These are phyloP conservation scores for Marchantia paleacea DNA, from an alignment of 225 moss, liverwort and hornwort species.

Conservation along the genomic window DNA sequence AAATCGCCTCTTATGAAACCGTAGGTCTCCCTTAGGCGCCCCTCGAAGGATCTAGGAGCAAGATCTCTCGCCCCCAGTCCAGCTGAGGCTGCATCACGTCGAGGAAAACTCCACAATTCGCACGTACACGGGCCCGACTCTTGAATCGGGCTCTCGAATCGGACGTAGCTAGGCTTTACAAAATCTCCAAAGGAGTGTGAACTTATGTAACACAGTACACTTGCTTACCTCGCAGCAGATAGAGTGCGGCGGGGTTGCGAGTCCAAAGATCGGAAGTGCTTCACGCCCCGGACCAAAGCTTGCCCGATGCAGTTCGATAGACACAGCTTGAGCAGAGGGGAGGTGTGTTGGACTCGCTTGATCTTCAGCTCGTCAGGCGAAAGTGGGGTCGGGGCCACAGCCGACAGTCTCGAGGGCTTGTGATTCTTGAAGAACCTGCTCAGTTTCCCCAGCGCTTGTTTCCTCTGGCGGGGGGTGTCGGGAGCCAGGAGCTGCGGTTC, in stretches of 20 bases:
- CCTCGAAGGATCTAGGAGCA: neutral
- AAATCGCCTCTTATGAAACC: neutral
- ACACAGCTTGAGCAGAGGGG: conserved; percentile 35
- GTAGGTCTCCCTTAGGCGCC: neutral
- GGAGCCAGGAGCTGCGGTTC: neutral
- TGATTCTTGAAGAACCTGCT: conserved; percentile 28
- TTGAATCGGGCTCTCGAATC: neutral
- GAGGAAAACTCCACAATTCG: neutral
- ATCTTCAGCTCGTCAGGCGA: conserved; percentile 21
- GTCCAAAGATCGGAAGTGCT: conserved; percentile 37
- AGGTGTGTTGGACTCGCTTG: conserved; percentile 11
- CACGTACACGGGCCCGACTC: neutral
- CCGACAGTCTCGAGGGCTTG: conserved; percentile 30
- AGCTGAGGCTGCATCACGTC: neutral
- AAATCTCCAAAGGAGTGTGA: conserved; percentile 2
- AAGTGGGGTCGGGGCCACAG: conserved; percentile 36
- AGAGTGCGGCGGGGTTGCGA: conserved; percentile 16
- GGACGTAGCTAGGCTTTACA: conserved; percentile 16
- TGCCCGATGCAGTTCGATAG: conserved; percentile 33
- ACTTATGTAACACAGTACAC: neutral
- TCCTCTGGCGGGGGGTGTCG: conserved; percentile 9
- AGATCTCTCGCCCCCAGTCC: neutral
- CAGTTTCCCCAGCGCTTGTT: conserved; percentile 9
- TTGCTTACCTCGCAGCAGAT: conserved; percentile 17
- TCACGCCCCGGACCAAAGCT: conserved; percentile 35